Conservation (phyloP, 2,329 filamentous ascomycete species). For the Pseudocercospora fuligena region DNA sequence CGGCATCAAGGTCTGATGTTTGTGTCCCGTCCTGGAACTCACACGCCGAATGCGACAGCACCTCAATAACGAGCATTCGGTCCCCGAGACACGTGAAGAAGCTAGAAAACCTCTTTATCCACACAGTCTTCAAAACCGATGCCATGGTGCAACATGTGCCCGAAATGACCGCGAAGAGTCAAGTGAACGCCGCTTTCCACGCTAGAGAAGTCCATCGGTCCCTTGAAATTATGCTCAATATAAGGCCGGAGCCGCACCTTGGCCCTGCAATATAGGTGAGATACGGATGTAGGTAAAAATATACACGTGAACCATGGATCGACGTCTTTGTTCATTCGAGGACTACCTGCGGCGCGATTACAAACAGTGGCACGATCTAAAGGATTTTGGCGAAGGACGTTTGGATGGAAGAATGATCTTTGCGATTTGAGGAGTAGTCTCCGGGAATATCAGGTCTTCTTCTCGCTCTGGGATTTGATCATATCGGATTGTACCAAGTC, state of each 20-base stretch:
- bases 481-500: too few species aligned
- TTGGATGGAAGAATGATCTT: neutral
- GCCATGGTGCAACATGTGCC: neutral
- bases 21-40: neutral
- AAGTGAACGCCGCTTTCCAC: conserved; percentile 3
- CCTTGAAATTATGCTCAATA: conserved; percentile 9
- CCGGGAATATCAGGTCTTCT: neutral
- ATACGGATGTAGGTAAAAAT: neutral
- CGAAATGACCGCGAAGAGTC: conserved; percentile 2
- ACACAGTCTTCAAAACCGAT: neutral
- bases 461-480: neutral
- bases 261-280: neutral
- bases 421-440: neutral
- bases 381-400: neutral
- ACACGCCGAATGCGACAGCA: neutral
- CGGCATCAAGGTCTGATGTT: neutral
- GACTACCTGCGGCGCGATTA: neutral
- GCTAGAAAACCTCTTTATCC: neutral
- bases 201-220: neutral
- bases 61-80: neutral
- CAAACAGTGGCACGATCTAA: neutral
- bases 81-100: neutral
- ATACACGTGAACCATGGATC: neutral
- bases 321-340: neutral
- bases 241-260: neutral